A percentile compares a stretch with the other conserved stretches of the same genome.
Conservation (phyloP, 129 eudicot species). For the Chrysanthemum makinoi region DNA sequence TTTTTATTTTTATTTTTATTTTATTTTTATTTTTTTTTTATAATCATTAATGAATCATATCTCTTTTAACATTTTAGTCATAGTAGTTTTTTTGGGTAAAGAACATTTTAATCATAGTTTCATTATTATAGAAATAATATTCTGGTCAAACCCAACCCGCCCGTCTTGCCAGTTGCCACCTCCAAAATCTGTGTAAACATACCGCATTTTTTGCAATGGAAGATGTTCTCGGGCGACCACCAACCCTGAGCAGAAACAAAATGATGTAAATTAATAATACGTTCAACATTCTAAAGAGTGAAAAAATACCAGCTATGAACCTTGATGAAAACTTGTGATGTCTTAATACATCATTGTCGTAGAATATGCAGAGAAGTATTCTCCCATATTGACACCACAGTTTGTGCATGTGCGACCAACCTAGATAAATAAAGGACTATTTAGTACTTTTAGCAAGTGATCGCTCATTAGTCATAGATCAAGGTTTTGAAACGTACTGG, state of each 20-base stretch:
- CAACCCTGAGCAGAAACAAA: constrained; percentile 52
- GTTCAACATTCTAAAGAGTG: neutral
- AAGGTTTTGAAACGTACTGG: constrained; percentile 46
- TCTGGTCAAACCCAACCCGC: neutral
- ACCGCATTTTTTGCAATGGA: constrained; percentile 96
- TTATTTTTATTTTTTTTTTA: too few relatives aligned
- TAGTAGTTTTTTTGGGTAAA: too few relatives aligned
- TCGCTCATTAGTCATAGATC: neutral
- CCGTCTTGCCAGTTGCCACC: neutral
- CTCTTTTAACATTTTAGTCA: too few relatives aligned
- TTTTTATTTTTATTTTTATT: too few relatives aligned
- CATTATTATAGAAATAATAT: too few relatives aligned
- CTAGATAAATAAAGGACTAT: constrained; percentile 24
- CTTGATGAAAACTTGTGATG: too few relatives aligned
- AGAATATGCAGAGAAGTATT: constrained; percentile 92
- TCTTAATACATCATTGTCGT: constrained; percentile 79
- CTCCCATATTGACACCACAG: constrained; percentile 98
- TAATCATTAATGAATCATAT: too few relatives aligned
- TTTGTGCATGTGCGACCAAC: constrained; percentile 76
- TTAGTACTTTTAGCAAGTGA: constrained; percentile 9
- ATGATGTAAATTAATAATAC: neutral
- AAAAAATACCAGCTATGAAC: neutral
- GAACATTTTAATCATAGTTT: too few relatives aligned
- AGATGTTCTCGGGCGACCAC: constrained; percentile 79
- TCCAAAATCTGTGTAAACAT: constrained; percentile 15